These are phyloP conservation scores for Phytophthora rubi DNA, from an alignment of 352 stramenopile species.

Conservation along the genomic window DNA sequence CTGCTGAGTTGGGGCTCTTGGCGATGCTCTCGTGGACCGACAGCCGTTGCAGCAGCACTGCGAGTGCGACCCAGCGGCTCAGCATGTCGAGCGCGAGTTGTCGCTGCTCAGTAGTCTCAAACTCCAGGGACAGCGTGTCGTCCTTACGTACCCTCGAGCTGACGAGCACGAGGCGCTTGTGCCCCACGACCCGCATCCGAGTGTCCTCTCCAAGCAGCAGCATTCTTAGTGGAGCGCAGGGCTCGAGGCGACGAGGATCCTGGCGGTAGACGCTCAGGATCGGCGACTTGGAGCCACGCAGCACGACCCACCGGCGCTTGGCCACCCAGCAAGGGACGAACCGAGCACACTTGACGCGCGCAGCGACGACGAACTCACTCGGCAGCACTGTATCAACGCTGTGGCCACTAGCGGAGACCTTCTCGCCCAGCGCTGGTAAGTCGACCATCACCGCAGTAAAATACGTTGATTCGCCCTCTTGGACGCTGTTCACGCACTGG, in stretches of 20 bases:
- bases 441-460: neutral
- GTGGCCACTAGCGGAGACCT: conserved; percentile 3
- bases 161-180: conserved; percentile 56
- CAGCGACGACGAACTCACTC: conserved; percentile 57
- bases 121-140: conserved; percentile 59
- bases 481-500: conserved; percentile 10
- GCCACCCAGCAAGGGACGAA: conserved; percentile 65
- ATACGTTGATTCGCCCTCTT: too few species aligned
- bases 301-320: conserved; percentile 59
- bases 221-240: conserved; percentile 45
- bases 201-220: conserved; percentile 64
- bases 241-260: conserved; percentile 23
- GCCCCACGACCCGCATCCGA: conserved; percentile 42
- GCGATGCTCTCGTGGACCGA: conserved; percentile 53
- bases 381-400: conserved; percentile 36
- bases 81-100: conserved; percentile 59
- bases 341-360: conserved; percentile 53
- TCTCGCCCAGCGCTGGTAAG: neutral
- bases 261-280: conserved; percentile 62
- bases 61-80: conserved; percentile 63
- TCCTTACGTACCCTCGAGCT: conserved; percentile 61
- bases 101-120: conserved; percentile 51
- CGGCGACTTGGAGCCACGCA: conserved; percentile 68
- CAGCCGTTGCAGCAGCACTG: conserved; percentile 57
- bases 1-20: conserved; percentile 56